These are phyloP conservation scores for Flaveria ramosissima DNA, from an alignment of 129 eudicot genomes.

Conservation along the genomic window DNA sequence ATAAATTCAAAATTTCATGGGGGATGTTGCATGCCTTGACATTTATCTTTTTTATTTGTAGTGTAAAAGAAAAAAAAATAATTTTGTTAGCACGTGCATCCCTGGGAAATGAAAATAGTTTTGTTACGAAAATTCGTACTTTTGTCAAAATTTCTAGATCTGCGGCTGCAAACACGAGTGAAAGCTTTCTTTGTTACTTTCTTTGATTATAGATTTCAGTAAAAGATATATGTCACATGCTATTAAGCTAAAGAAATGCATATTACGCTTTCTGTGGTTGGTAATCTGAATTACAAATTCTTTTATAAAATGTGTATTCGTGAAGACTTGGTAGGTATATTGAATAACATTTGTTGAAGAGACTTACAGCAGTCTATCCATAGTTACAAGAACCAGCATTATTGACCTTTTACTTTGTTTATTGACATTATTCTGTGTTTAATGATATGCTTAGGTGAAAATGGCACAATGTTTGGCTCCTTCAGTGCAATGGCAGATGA, in stretches of 20 bases:
- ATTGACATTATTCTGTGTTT: conserved; percentile 9
- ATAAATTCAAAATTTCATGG: background rate
- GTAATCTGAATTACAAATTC: conserved; percentile 9
- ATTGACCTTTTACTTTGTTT: conserved; percentile 1
- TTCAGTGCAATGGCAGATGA: conserved; percentile 89
- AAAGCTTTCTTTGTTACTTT: background rate
- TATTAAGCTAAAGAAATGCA: background rate
- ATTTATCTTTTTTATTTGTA: background rate
- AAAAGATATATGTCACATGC: background rate
- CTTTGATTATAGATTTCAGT: conserved; percentile 16
- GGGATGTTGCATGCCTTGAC: background rate
- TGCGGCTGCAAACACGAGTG: background rate
- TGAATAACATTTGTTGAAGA: background rate
- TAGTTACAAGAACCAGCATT: conserved; percentile 17
- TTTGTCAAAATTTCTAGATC: conserved; percentile 1
- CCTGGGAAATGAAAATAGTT: background rate
- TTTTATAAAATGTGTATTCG: background rate
- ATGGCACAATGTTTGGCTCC: conserved; percentile 99
- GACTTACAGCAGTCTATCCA: background rate
- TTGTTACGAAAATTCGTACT: conserved; percentile 2
- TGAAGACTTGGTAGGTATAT: background rate
- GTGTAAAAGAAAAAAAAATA: background rate
- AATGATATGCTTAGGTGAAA: conserved; percentile 39
- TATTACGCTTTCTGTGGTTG: background rate
- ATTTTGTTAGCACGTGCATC: background rate